Base-by-base conservation (phyloP, 2,329 filamentous ascomycete species). In the Xylariomycetidae sp. region DNA sequence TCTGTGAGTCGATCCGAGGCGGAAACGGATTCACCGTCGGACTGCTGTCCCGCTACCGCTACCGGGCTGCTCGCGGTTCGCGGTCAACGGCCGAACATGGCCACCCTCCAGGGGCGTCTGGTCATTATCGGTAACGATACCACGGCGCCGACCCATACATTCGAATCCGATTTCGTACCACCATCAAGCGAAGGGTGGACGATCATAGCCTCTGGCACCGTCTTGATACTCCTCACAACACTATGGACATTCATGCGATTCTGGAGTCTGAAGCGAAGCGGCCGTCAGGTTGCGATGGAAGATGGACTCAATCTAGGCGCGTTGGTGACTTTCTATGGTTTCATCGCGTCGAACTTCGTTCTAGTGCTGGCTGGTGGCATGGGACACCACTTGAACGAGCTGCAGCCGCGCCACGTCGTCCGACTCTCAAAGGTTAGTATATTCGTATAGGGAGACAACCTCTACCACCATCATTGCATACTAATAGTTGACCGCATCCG, bases 401-500 rank as follows among this genome's bases (percentile, higher is more conserved):
- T 64, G 2, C 56, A 45, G 26, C 37, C 40, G 14, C 44, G 44
- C 42, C 46, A 49, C 33, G 8, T 46, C 13, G 30, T 39, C 18
- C 41, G 44, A 22, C 42, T 49, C 22, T 27, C 42, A n/a, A 41
- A 44, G 40, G 46, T 49, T 12, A 22, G 37, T 33, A 8, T 8
- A 9, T 11, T n/a, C n/a, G 20, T 34, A 11, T 12, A n/a, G 5
- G 12, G 7, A n/a, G n/a, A n/a, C n/a, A n/a, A n/a, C n/a, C n/a
- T n/a, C n/a, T n/a, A n/a, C n/a, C n/a, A n/a, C n/a, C n/a, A n/a
- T n/a, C n/a, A n/a, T 3, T 16, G 13, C 13, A 3, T 20, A 19
- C 6, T 12, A 29, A 27, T 40, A 27, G 38, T 18, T 15, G 13
- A 27, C 12, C 9, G 9, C 12, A n/a, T 17, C 20, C 11, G 16